These are phyloP conservation scores for Boletellus ananas DNA, from an alignment of 768 basidiomycete genomes.

Conservation along the genomic window DNA sequence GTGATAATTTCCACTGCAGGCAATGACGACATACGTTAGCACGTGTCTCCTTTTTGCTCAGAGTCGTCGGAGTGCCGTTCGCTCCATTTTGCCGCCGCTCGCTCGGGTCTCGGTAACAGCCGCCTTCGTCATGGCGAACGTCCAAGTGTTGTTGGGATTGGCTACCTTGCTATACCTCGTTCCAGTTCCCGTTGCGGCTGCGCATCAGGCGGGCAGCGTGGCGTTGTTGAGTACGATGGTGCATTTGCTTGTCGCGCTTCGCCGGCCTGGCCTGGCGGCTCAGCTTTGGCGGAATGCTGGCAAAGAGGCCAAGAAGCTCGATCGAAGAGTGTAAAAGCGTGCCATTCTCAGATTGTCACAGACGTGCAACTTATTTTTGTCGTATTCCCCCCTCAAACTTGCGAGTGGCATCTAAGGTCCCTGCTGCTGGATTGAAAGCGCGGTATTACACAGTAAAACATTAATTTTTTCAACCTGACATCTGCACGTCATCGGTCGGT, in stretches of 20 bases:
- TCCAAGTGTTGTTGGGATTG: slow-evolving; percentile 76
- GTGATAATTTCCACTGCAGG: slow-evolving; percentile 42
- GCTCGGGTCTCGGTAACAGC: slow-evolving; percentile 50
- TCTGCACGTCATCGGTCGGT: slow-evolving; percentile 72
- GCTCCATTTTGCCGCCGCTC: slow-evolving; percentile 54
- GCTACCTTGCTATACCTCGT: slow-evolving; percentile 89
- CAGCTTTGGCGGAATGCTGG: slow-evolving; percentile 50
- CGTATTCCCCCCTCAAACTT: background rate
- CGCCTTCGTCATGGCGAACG: slow-evolving; percentile 76
- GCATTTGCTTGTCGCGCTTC: slow-evolving; percentile 67
- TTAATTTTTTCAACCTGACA: slow-evolving; percentile 56
- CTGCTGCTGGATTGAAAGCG: slow-evolving; percentile 3
- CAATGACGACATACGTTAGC: slow-evolving; percentile 76
- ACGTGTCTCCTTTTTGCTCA: slow-evolving; percentile 61
- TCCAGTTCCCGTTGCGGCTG: slow-evolving; percentile 86
- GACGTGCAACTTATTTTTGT: slow-evolving; percentile 17
- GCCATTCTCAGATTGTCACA: slow-evolving; percentile 10
- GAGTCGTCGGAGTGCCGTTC: slow-evolving; percentile 48
- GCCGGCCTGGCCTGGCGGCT: slow-evolving; percentile 67
- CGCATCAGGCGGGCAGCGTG: slow-evolving; percentile 95
- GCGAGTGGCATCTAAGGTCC: background rate
- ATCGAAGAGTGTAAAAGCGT: slow-evolving; percentile 1
- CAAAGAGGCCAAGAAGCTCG: slow-evolving; percentile 13
- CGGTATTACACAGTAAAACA: background rate
- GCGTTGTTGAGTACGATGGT: slow-evolving; percentile 79